These are phyloP conservation scores for Davidsoniella eucalypti DNA, from an alignment of 2,329 filamentous ascomycete species.

Conservation along the genomic window DNA sequence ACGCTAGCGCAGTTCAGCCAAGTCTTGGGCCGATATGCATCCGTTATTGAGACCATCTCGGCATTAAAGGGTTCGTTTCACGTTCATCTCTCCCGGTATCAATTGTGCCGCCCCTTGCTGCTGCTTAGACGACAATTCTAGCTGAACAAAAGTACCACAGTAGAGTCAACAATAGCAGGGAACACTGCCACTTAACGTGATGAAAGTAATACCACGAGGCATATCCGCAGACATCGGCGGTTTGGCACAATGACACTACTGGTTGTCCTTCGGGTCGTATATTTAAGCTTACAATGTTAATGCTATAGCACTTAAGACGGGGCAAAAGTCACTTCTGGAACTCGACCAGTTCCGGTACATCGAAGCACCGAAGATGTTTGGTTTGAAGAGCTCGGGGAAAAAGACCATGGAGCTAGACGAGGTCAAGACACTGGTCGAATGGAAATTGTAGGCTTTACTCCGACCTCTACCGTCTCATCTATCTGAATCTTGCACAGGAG, in stretches of 20 bases:
- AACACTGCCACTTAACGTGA: too few species aligned
- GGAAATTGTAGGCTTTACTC: constrained; percentile 48
- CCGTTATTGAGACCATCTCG: constrained; percentile 5
- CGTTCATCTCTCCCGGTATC: neutral
- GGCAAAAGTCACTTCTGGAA: constrained; percentile 34
- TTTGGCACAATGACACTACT: too few species aligned
- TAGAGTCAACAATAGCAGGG: too few species aligned
- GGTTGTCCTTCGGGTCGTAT: neutral
- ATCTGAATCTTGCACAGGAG: neutral
- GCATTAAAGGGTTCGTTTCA: constrained; percentile 6
- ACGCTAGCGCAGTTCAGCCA: constrained; percentile 4
- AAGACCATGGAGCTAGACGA: constrained; percentile 37
- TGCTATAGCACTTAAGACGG: constrained; percentile 25
- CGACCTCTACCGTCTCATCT: neutral
- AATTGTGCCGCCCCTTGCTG: too few species aligned
- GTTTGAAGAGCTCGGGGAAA: constrained; percentile 16
- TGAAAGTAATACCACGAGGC: too few species aligned
- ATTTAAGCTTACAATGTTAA: too few species aligned
- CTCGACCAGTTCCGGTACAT: constrained; percentile 46
- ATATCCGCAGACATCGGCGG: too few species aligned
- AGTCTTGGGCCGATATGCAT: constrained; percentile 6
- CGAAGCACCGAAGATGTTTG: constrained; percentile 32
- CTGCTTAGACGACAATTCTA: too few species aligned
- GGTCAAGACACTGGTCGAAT: constrained; percentile 45
- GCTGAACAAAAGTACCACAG: too few species aligned